Conservation (phyloP, 768 basidiomycete genomes). For the Sporobolomyces phaffii region DNA sequence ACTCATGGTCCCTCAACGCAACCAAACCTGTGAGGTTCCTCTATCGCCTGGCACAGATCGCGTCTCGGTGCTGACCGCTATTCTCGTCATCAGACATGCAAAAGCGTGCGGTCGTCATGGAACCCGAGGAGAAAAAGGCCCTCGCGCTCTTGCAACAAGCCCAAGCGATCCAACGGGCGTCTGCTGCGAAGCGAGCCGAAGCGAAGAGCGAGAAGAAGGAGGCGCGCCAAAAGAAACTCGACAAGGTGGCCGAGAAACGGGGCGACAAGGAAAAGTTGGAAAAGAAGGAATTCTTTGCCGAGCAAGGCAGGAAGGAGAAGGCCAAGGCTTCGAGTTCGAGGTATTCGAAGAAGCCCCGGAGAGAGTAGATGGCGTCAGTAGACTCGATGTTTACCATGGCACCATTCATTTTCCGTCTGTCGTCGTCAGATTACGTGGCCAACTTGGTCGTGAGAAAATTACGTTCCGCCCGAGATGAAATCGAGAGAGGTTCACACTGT, state of each 20-base stretch:
- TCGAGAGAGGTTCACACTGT: too few relatives aligned
- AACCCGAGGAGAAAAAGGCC: conserved; percentile 90
- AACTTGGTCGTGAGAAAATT: too few relatives aligned
- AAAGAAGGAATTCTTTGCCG: conserved; percentile 27
- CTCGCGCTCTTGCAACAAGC: conserved; percentile 89
- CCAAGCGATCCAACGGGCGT: conserved; percentile 81
- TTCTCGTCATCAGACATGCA: conserved; percentile 58
- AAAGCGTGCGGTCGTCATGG: conserved; percentile 88
- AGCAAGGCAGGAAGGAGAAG: conserved; percentile 27
- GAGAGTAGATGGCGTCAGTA: neutral
- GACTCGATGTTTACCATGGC: neutral
- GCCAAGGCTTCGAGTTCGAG: conserved; percentile 21
- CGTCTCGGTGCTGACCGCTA: neutral
- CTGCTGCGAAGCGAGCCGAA: conserved; percentile 66
- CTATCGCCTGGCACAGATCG: too few relatives aligned
- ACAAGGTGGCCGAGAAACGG: conserved; percentile 45
- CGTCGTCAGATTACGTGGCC: neutral
- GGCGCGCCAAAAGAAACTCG: conserved; percentile 62
- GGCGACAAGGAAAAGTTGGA: conserved; percentile 34
- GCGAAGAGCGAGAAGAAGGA: conserved; percentile 77
- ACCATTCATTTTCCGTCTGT: neutral
- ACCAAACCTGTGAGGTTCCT: conserved; percentile 36
- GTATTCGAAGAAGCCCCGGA: conserved; percentile 22
- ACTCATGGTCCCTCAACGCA: conserved; percentile 64
- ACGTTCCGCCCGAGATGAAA: neutral